Percentiles rank a stretch among this genome's conserved stretches.
Evolutionary conservation across 257 asterid genomes (phyloP).

Genomic region (Orobanche coerulescens): DNA sequence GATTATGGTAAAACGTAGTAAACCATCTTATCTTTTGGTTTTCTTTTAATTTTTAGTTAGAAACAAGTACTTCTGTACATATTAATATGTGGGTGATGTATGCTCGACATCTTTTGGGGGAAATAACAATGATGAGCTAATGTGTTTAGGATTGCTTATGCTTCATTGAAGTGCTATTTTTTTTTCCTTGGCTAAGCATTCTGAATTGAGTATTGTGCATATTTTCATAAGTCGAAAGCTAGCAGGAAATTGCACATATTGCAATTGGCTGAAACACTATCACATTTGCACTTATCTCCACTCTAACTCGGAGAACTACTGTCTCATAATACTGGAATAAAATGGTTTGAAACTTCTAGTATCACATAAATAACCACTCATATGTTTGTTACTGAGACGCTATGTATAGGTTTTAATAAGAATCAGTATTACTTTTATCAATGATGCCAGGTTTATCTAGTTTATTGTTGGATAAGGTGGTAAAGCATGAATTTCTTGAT

Average conservation of each 20-base stretch:
- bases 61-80: not conserved
- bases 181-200: not conserved
- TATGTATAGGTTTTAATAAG: not conserved
- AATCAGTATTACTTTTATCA: not conserved
- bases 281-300: not conserved
- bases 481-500: not conserved
- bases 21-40: too few species aligned
- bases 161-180: not conserved
- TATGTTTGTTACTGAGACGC: constrained; percentile 1
- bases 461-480: not conserved
- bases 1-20: constrained; percentile 50
- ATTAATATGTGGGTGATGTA: not conserved
- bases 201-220: not conserved
- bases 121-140: not conserved
- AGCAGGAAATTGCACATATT: too few species aligned
- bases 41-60: not conserved
- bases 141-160: not conserved
- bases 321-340: not conserved
- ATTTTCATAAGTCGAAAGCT: not conserved
- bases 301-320: not conserved
- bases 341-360: not conserved
- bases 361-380: not conserved
- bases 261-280: not conserved
- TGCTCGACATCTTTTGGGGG: not conserved
- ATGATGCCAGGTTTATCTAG: constrained; percentile 9